Evolutionary conservation across 345 rosid species (phyloP).

Genomic region (Salix caprea): DNA sequence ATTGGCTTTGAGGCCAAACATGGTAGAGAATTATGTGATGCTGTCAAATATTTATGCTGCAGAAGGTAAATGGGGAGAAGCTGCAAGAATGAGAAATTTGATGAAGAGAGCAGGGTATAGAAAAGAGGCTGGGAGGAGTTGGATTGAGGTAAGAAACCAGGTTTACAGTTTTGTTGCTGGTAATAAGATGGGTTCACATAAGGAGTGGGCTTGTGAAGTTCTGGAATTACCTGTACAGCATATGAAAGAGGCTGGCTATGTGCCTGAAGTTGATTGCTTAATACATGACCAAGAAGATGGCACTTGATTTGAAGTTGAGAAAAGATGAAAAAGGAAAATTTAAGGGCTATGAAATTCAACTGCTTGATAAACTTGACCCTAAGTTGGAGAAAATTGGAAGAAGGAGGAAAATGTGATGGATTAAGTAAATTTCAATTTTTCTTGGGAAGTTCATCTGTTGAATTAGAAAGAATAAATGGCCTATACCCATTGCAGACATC

Average conservation of each 20-base stretch:
- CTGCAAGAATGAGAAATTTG: slow-evolving; percentile 57
- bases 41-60: slow-evolving; percentile 74
- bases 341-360: background rate
- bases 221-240: slow-evolving; percentile 45
- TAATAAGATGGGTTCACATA: slow-evolving; percentile 41
- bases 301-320: slow-evolving; percentile 20
- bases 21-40: slow-evolving; percentile 62
- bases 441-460: background rate
- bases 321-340: background rate
- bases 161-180: slow-evolving; percentile 56
- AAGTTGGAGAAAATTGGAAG: too few relatives aligned
- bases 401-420: background rate
- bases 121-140: slow-evolving; percentile 82
- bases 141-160: slow-evolving; percentile 66
- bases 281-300: slow-evolving; percentile 41
- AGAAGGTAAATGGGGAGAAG: slow-evolving; percentile 74
- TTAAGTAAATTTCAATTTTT: background rate
- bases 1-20: slow-evolving; percentile 54
- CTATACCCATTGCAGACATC: background rate
- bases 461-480: background rate
- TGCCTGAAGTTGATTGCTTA: slow-evolving; percentile 41
- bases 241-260: slow-evolving; percentile 55
- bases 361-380: too few relatives aligned
- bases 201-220: slow-evolving; percentile 38
- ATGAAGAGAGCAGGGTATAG: slow-evolving; percentile 53